Conservation (phyloP, 2,329 filamentous ascomycete genomes). For the Hawksworthiomyces lignivorus region DNA sequence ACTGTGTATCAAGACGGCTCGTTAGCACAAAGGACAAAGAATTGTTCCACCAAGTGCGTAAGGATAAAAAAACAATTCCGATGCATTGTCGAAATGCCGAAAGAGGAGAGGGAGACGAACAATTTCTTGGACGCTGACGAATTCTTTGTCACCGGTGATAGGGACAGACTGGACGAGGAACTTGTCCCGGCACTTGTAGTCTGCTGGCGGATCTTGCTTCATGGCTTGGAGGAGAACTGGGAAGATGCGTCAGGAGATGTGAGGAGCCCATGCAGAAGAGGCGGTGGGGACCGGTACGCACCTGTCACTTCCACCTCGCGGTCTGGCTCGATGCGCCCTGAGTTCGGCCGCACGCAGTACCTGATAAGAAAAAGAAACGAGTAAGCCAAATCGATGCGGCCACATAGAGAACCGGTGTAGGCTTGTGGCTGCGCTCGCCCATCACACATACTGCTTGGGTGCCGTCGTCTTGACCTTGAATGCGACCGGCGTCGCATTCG, state of each 20-base stretch:
- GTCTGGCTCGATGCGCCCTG: conserved; percentile 86
- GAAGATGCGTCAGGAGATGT: neutral
- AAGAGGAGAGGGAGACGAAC: no score
- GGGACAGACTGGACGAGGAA: conserved; percentile 29
- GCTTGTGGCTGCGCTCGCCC: neutral
- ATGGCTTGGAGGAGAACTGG: conserved; percentile 92
- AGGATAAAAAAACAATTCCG: no score
- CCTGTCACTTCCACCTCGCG: conserved; percentile 88
- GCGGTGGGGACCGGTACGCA: conserved; percentile 30
- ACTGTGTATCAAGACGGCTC: conserved; percentile 40
- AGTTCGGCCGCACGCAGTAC: conserved; percentile 97
- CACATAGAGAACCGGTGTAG: no score
- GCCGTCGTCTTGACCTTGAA: conserved; percentile 97
- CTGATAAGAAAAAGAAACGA: conserved; percentile 37
- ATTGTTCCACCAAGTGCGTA: no score
- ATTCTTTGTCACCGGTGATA: conserved; percentile 76
- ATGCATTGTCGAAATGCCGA: no score
- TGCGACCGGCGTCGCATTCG: conserved; percentile 53
- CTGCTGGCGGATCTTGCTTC: conserved; percentile 83
- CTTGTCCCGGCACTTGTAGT: conserved; percentile 62
- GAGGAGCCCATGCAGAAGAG: neutral
- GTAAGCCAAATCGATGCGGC: conserved; percentile 10
- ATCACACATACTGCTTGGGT: conserved; percentile 78
- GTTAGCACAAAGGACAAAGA: neutral
- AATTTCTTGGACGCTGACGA: conserved; percentile 70